phyloP scores from a whole-genome alignment of 148 eudicot genomes.

The Vaccinium corymbosum region DNA sequence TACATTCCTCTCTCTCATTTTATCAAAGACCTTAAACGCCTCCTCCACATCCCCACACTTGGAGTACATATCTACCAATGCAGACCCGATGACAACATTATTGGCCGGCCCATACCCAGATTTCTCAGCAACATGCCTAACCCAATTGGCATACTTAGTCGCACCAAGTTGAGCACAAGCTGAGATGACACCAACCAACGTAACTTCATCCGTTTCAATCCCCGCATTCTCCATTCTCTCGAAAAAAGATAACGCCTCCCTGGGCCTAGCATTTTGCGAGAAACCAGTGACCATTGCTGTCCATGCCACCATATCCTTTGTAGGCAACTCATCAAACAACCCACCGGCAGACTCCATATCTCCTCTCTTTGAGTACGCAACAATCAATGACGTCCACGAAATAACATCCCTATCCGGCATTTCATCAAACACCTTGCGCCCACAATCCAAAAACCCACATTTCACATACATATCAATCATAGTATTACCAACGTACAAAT shows the following conservation, averaged over 20 bases:
- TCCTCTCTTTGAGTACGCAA: constrained; percentile 39
- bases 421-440: constrained; percentile 53
- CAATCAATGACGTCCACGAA: constrained; percentile 44
- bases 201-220: constrained; percentile 42
- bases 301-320: constrained; percentile 44
- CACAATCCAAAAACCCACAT: constrained; percentile 42
- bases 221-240: constrained; percentile 41
- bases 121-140: constrained; percentile 40
- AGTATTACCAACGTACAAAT: constrained; percentile 37
- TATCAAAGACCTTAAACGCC: constrained; percentile 41
- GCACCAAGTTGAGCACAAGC: constrained; percentile 67
- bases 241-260: constrained; percentile 44
- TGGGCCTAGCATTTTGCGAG: constrained; percentile 47
- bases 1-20: constrained; percentile 40
- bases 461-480: constrained; percentile 50
- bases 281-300: constrained; percentile 44
- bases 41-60: constrained; percentile 59
- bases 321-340: constrained; percentile 45
- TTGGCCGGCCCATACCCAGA: constrained; percentile 37
- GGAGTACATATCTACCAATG: constrained; percentile 56
- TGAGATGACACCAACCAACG: constrained; percentile 50
- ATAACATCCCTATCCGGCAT: constrained; percentile 48
- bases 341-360: constrained; percentile 40
- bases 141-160: constrained; percentile 32
- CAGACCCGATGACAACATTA: constrained; percentile 58